These are phyloP conservation scores for Cercospora canescens DNA, from an alignment of 2,329 filamentous ascomycete genomes.

Conservation along the genomic window DNA sequence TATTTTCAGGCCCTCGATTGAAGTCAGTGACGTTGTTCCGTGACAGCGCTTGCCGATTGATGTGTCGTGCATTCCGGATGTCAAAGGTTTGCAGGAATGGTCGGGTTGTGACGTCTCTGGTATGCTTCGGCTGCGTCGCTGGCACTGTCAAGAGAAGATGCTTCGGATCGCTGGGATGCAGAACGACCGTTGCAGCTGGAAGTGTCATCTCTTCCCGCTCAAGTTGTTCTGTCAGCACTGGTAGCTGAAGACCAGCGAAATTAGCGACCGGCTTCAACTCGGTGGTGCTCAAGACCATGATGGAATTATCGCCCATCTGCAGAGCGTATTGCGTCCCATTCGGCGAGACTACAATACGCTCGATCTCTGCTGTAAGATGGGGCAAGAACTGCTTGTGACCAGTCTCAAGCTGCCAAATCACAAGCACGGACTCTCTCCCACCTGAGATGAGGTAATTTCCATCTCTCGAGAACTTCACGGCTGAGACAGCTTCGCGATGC, in stretches of 20 bases:
- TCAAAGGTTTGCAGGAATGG: constrained; percentile 82
- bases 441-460: constrained; percentile 97
- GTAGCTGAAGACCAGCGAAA: constrained; percentile 75
- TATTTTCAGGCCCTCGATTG: constrained; percentile 71
- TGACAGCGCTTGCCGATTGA: constrained; percentile 84
- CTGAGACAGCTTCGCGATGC: constrained; percentile 81
- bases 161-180: constrained; percentile 43
- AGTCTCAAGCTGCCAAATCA: constrained; percentile 92
- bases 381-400: constrained; percentile 79
- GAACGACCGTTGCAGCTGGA: constrained; percentile 34
- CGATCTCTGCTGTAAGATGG: constrained; percentile 83
- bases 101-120: constrained; percentile 43
- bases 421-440: constrained; percentile 83
- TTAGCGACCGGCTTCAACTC: constrained; percentile 84
- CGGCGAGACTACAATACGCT: constrained; percentile 80
- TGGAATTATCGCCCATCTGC: constrained; percentile 87
- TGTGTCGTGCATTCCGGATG: constrained; percentile 71
- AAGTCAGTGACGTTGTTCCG: constrained; percentile 83
- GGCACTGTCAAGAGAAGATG: constrained; percentile 52
- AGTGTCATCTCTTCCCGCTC: constrained; percentile 9
- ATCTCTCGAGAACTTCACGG: constrained; percentile 89
- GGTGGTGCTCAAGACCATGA: constrained; percentile 85
- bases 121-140: constrained; percentile 48
- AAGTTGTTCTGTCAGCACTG: constrained; percentile 14
- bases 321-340: constrained; percentile 79